These are phyloP conservation scores for Acer campestre DNA, from an alignment of 345 rosid species.

Conservation along the genomic window DNA sequence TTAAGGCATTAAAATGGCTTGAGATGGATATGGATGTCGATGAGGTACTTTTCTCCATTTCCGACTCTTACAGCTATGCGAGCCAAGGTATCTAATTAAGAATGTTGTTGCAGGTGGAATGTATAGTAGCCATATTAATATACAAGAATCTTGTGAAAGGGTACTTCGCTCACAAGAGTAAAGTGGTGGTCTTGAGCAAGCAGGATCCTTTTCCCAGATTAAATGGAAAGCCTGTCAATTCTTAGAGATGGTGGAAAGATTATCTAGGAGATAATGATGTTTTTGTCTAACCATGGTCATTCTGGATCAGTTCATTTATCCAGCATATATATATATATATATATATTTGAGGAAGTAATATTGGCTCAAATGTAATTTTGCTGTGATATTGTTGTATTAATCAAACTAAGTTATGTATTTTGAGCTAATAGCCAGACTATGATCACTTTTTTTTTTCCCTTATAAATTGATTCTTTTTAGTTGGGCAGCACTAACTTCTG, in stretches of 20 bases:
- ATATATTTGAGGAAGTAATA: neutral
- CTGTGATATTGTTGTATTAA: neutral
- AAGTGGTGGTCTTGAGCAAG: conserved; percentile 94
- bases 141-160: conserved; percentile 90
- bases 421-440: neutral
- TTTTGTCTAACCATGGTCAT: neutral
- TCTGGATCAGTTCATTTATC: no score
- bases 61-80: neutral
- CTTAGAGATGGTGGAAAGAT: conserved; percentile 34
- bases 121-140: conserved; percentile 83
- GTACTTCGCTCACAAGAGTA: conserved; percentile 93
- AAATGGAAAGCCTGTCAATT: conserved; percentile 74
- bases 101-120: conserved; percentile 63
- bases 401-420: neutral
- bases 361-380: neutral
- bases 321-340: no score
- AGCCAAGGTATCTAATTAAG: neutral
- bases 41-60: conserved; percentile 51
- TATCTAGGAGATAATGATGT: conserved; percentile 5
- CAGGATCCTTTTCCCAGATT: conserved; percentile 93
- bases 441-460: neutral
- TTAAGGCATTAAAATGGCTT: conserved; percentile 87
- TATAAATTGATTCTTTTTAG: neutral
- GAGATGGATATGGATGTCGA: conserved; percentile 94
- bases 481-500: neutral